Evolutionary conservation across 352 stramenopile species (phyloP), one percentile per base, ranked within the genome.

Genomic region (Ophiocytium majus): DNA sequence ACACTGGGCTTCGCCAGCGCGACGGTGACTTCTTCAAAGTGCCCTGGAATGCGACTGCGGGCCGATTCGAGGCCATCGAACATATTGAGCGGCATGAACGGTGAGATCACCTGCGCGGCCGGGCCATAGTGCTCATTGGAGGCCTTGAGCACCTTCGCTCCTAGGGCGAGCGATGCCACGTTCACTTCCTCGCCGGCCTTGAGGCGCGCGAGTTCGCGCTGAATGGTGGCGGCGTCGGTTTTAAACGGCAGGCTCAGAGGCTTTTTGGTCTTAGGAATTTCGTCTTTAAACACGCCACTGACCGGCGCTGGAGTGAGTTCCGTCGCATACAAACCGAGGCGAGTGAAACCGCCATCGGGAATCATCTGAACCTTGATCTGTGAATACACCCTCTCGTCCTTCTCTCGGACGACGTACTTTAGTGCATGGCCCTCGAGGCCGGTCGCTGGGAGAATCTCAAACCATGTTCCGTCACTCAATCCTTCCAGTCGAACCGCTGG

Each of bases 21-120:
- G 28, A 71, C 19, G 19, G 28, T 28, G 28, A 71, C 57, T 28
- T 71, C 57, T 71, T 71, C 57, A 28, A 71, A 71, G 28, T 71
- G 57, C 23, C 57, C 57, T 23, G 57, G 57, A 71, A 28, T 71
- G 19, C 57, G 57, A 28, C 19, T 23, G 57, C 57, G 57, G 23
- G 57, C 57, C 19, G 57, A 71, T 71, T 71, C 57, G 19, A 71
- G 23, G 19, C 57, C 57, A 71, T 71, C 57, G 28, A 71, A 71
- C 57, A 71, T 71, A 71, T 71, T 71, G 57, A 71, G 23, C 57
- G 57, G 57, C 19, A 23, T 28, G 57, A 28, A 23, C 28, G 57
- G 57, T 71, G 57, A 71, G 28, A 71, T 23, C 28, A 28, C 57
- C 23, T 28, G 19, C 28, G 57, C 23, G 57, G 57, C 57, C 57